Evolutionary conservation across 805 yeast genomes (phyloP).

Genomic region (Nakazawaea laoshanensis): DNA sequence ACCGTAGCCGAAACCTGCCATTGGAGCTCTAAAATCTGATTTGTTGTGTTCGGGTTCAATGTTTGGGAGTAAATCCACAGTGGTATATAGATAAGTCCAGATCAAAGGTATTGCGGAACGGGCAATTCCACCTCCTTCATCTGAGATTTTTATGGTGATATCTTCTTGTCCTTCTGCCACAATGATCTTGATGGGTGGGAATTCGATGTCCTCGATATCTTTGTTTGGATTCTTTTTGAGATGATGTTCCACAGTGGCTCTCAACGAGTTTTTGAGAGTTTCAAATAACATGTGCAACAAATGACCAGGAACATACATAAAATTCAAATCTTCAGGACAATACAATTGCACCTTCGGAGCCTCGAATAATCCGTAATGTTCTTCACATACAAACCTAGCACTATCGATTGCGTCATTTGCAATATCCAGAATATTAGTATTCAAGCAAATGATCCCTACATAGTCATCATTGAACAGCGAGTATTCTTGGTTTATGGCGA

Average conservation of each 20-base stretch:
- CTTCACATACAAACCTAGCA: constrained; percentile 85
- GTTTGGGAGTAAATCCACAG: constrained; percentile 66
- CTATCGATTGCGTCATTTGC: constrained; percentile 86
- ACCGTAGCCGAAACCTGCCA: constrained; percentile 94
- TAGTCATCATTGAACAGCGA: constrained; percentile 45
- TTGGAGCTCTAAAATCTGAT: constrained; percentile 74
- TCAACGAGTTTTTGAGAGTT: constrained; percentile 73
- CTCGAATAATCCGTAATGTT: constrained; percentile 78
- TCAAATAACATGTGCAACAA: constrained; percentile 87
- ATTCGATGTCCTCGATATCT: constrained; percentile 53
- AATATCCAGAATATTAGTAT: constrained; percentile 75
- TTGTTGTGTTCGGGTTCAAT: constrained; percentile 51
- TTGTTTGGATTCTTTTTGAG: constrained; percentile 43
- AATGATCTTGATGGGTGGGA: constrained; percentile 80
- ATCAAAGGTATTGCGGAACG: constrained; percentile 75
- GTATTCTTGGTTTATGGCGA: constrained; percentile 69
- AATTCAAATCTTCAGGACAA: constrained; percentile 67
- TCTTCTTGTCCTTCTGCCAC: constrained; percentile 88
- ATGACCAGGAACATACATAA: constrained; percentile 93
- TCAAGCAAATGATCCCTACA: constrained; percentile 84
- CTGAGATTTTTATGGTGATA: constrained; percentile 82
- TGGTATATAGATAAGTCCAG: constrained; percentile 89
- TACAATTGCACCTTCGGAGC: constrained; percentile 78
- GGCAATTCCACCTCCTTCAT: constrained; percentile 93
- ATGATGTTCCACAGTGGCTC: constrained; percentile 85